Evolutionary conservation across 495 filamentous ascomycete genomes (phyloP).

Genomic region (Hapsidospora chrysogenum): DNA sequence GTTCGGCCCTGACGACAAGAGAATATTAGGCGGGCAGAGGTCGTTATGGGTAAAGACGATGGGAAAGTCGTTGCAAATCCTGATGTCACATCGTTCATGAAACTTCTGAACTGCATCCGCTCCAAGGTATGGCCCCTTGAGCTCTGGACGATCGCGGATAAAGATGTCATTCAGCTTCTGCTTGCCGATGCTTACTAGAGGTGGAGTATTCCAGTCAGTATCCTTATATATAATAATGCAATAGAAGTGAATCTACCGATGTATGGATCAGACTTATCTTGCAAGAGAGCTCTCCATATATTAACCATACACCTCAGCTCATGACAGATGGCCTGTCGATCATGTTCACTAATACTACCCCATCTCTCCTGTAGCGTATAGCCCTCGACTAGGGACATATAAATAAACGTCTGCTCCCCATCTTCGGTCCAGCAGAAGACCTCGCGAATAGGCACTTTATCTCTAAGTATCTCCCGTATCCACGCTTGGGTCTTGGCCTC

Average conservation of each 20-base stretch:
- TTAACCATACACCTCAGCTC: slow-evolving; percentile 13
- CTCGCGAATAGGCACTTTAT: slow-evolving; percentile 2
- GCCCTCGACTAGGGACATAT: slow-evolving; percentile 12
- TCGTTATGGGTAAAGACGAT: slow-evolving; percentile 31
- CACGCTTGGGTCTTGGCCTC: slow-evolving; percentile 1
- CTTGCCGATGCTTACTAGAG: slow-evolving; percentile 11
- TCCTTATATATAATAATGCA: slow-evolving; percentile 1
- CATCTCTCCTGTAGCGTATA: slow-evolving; percentile 13
- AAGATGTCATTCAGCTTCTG: slow-evolving; percentile 7
- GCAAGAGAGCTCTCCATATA: slow-evolving; percentile 14
- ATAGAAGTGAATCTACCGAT: slow-evolving; percentile 1
- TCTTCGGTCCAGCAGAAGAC: slow-evolving; percentile 9
- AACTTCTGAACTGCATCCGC: slow-evolving; percentile 6
- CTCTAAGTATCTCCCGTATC: slow-evolving; percentile 4
- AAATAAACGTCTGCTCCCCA: slow-evolving; percentile 10
- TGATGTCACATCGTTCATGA: slow-evolving; percentile 1
- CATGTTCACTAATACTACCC: slow-evolving; percentile 8
- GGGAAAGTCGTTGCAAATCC: slow-evolving; percentile 9
- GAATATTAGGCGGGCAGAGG: slow-evolving; percentile 28
- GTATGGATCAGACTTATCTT: slow-evolving; percentile 4
- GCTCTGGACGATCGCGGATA: neutral
- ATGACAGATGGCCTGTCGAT: slow-evolving; percentile 10
- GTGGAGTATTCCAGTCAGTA: slow-evolving; percentile 2
- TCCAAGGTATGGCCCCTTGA: slow-evolving; percentile 2
- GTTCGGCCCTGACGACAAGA: slow-evolving; percentile 15